Evolutionary conservation across 2,329 filamentous ascomycete species (phyloP), one percentile per base, ranked within the genome.

Genomic region (Leptographium flavum): DNA sequence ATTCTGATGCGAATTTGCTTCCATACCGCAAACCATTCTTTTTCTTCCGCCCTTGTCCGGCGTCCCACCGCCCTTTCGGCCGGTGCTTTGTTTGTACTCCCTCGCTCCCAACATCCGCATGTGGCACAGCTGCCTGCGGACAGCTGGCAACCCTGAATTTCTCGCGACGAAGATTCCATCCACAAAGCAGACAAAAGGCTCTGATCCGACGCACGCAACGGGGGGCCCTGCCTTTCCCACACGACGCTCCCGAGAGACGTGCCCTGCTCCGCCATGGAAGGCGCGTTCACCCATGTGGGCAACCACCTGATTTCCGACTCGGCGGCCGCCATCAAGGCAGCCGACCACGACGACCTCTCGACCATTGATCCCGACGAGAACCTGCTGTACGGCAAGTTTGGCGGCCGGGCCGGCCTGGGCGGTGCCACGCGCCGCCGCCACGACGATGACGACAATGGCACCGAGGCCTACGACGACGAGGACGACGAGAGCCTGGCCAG

Each of bases 361-460:
- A 74, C 75, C 33, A 71, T 82, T 57, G 82, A 87, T 53, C 70
- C 79, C 30, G 87, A 94, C 57, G 87, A 94, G 64, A 84, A 75
- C 65, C 73, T 90, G 52, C 74, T 94, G 39, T 86, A 86, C 57
- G 74, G 79, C 55, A 72, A 82, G 68, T 71, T 74, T 70, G 66
- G 76, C 63, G 67, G 79, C 47, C 68, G 70, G 49, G 69, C 68
- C 49, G 71, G 73, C 44, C 50, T 70, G 41, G 64, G 66, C 43
- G 60, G 62, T 38, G 60, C 63, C 46, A 57, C 63, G 39, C 60
- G 64, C 49, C 76, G 81, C 58, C 79, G 81, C 59, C 79, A 83
- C 57, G 87, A 87, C 57, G 84, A 94, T 58, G 88, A 94, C 53
- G 88, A 94, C 58, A 90, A 93, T 55, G 83, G 85, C 57, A 87